A percentile compares a stretch with the other conserved stretches of the same genome.
Evolutionary conservation across 192 early-diverging fungal genomes (phyloP).

Genomic region (Dimargaris verticillata): DNA sequence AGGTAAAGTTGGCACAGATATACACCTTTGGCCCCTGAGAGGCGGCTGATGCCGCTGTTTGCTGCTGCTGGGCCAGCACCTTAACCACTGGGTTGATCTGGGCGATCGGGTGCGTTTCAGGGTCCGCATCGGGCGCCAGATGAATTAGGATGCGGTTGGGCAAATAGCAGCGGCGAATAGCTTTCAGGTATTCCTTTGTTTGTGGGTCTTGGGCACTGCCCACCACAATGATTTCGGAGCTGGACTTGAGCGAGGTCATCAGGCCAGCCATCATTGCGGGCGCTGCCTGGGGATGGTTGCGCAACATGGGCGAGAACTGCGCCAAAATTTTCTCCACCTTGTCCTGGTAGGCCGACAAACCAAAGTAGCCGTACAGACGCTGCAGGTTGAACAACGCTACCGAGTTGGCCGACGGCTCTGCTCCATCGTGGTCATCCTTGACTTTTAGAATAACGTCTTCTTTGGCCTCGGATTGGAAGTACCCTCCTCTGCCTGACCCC

Average conservation of each 20-base stretch:
- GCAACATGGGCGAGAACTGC: constrained; percentile 16
- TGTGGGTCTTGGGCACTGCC: constrained; percentile 12
- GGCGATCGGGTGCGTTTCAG: neutral
- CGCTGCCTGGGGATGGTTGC: constrained; percentile 22
- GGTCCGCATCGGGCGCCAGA: constrained; percentile 10
- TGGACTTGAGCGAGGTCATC: constrained; percentile 17
- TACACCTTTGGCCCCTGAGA: constrained; percentile 14
- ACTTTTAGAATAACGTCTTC: neutral
- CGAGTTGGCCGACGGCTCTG: constrained; percentile 39
- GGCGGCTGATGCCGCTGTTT: constrained; percentile 11
- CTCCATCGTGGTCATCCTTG: constrained; percentile 40
- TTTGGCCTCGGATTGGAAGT: neutral
- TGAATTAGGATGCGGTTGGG: constrained; percentile 24
- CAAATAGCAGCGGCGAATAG: constrained; percentile 17
- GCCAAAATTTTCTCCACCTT: constrained; percentile 20
- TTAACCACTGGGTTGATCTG: constrained; percentile 12
- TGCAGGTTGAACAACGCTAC: constrained; percentile 36
- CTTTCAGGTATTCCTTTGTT: constrained; percentile 15
- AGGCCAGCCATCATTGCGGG: constrained; percentile 23
- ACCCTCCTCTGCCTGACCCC: too few species aligned
- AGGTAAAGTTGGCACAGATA: constrained; percentile 37
- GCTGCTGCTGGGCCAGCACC: constrained; percentile 14
- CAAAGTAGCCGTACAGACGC: constrained; percentile 25
- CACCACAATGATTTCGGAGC: constrained; percentile 26
- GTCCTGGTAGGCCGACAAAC: constrained; percentile 12